phyloP scores from a whole-genome alignment of 371 early-diverging fungal species.

The Chytridiales sp. region DNA sequence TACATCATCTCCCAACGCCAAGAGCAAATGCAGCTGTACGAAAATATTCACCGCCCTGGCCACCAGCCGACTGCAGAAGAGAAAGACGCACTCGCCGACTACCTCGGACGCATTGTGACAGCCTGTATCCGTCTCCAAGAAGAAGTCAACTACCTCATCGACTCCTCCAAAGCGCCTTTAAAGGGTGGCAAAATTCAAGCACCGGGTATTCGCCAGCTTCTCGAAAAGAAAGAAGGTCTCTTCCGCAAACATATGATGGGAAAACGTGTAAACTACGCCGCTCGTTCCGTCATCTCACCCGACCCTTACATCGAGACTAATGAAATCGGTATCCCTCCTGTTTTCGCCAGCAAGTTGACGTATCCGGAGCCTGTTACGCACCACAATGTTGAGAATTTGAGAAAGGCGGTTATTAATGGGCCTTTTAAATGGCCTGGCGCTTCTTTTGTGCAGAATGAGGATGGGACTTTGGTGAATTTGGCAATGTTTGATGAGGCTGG shows the following conservation, averaged over 20 bases:
- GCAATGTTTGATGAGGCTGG: constrained; percentile 78
- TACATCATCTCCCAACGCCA: constrained; percentile 45
- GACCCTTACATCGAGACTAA: constrained; percentile 98
- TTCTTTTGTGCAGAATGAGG: constrained; percentile 88
- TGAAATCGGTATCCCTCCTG: constrained; percentile 98
- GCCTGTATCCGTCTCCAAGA: constrained; percentile 85
- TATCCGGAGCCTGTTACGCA: constrained; percentile 98
- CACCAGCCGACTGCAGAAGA: constrained; percentile 28
- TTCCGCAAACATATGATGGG: constrained; percentile 99
- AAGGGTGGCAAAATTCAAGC: constrained; percentile 52
- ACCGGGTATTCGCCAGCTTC: constrained; percentile 91
- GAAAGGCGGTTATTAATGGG: constrained; percentile 97
- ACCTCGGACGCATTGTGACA: constrained; percentile 57
- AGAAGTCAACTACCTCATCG: constrained; percentile 89
- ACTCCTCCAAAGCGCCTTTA: constrained; percentile 74
- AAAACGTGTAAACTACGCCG: constrained; percentile 99
- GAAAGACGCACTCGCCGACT: constrained; percentile 32
- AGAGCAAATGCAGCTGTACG: constrained; percentile 18
- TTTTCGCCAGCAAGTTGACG: constrained; percentile 96
- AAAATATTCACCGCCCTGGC: constrained; percentile 2
- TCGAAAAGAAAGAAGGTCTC: constrained; percentile 99
- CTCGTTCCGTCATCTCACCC: constrained; percentile 99
- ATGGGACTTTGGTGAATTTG: constrained; percentile 84
- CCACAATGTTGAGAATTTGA: constrained; percentile 89
- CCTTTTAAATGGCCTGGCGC: constrained; percentile 99